Base-by-base conservation (phyloP, 192 early-diverging fungal genomes). In the Podila verticillata region DNA sequence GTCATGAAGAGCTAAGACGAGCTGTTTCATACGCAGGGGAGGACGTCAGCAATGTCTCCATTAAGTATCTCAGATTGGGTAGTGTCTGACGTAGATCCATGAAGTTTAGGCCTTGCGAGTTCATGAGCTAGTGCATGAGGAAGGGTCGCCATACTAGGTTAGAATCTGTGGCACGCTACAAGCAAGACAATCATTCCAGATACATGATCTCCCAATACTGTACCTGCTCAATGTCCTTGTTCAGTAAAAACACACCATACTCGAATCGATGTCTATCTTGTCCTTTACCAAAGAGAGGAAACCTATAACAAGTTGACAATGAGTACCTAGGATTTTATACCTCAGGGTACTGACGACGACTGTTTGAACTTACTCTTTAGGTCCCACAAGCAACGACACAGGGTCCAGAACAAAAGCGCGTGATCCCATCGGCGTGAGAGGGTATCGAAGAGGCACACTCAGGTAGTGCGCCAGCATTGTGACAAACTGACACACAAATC, bases 151-250 rank as follows among this genome's bases (percentile, higher is more conserved):
- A 57, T 57, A 44, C 32, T 35, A 1, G 15, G 48, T 10, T 58
- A 61, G 59, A 44, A 57, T 5, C 4, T n/a, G 13, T 44, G 39
- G 3, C 13, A 2, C 1, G 39, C 4, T 3, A 7, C 1, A 44
- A 15, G 17, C 17, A 15, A 44, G 7, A 44, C 3, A 2, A 15
- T 44, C 39, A 17, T 44, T 15, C 39, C 1, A 15, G 1, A 15
- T 3, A 15, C 13, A 3, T 44, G 39, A 22, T 29, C 1, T 61
- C n/a, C 48, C 26, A 31, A 20, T 9, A 29, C 26, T 56, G 47
- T 72, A 94, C 90, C 85, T 95, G 94, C 72, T 96, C 95, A 79
- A 96, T 89, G 61, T 96, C 86, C 82, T 96, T 96, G 72, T 95
- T 96, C 61, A 96, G 48, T 35, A 96, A 70, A 82, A 94, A 96